Conservation (phyloP, 2,329 filamentous ascomycete genomes). For the Scortechinia acanthostroma region DNA sequence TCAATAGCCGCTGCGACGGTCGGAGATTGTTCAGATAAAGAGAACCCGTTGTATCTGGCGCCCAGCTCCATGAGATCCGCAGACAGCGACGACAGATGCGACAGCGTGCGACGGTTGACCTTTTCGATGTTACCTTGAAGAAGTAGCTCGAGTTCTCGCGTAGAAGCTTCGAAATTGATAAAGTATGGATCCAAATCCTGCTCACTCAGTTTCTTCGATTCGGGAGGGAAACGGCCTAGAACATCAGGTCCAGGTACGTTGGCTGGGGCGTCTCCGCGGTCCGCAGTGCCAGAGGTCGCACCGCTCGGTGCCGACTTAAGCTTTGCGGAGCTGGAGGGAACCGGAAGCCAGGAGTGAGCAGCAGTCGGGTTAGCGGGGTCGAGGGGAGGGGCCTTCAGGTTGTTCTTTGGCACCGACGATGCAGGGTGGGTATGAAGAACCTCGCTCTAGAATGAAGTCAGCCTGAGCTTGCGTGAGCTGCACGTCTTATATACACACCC, state of each 20-base stretch:
- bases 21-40: constrained; percentile 82
- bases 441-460: constrained; percentile 61
- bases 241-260: constrained; percentile 39
- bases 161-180: constrained; percentile 83
- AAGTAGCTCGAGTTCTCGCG: constrained; percentile 81
- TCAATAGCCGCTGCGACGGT: constrained; percentile 89
- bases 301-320: constrained; percentile 51
- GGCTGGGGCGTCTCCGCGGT: constrained; percentile 6
- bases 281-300: neutral
- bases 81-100: constrained; percentile 75
- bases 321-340: constrained; percentile 80
- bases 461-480: neutral
- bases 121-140: constrained; percentile 93
- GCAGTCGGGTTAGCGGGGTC: constrained; percentile 86
- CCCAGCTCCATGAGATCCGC: constrained; percentile 87
- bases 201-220: constrained; percentile 70
- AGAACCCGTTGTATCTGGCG: constrained; percentile 94
- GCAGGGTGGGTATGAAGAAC: constrained; percentile 90
- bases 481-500: constrained; percentile 50
- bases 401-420: constrained; percentile 84
- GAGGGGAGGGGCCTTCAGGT: constrained; percentile 88
- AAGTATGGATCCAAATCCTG: constrained; percentile 94
- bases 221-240: constrained; percentile 76
- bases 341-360: constrained; percentile 79
- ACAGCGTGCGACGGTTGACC: constrained; percentile 82